Percentiles rank a stretch among this genome's conserved stretches.
Evolutionary conservation across 106 monocot genomes (phyloP).

Genomic region (Allium cepa): DNA sequence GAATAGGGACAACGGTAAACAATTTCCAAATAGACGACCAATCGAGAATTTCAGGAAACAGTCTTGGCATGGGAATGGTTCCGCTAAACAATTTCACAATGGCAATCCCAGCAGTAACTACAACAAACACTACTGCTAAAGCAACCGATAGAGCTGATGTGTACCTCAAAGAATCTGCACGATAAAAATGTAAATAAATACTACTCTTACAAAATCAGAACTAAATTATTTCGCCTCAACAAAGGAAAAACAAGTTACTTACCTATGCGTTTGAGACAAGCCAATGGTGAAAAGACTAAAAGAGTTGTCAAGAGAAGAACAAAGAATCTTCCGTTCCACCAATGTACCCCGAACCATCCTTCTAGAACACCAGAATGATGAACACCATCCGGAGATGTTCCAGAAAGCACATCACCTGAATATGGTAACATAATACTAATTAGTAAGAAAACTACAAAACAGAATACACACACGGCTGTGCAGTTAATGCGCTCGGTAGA

Average conservation of each 20-base stretch:
- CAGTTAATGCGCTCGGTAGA: no score
- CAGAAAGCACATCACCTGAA: constrained; percentile 87
- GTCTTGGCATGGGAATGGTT: constrained; percentile 37
- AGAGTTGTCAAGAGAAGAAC: constrained; percentile 61
- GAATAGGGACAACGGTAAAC: constrained; percentile 49
- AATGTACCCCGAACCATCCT: constrained; percentile 89
- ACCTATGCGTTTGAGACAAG: constrained; percentile 66
- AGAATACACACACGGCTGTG: background rate
- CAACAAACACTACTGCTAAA: constrained; percentile 51
- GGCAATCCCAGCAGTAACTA: constrained; percentile 52
- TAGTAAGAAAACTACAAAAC: background rate
- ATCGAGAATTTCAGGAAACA: constrained; percentile 35
- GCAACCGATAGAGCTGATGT: constrained; percentile 60
- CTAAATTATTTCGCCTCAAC: background rate
- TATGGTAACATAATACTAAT: background rate
- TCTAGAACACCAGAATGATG: constrained; percentile 84
- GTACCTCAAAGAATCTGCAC: constrained; percentile 52
- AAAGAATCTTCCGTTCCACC: constrained; percentile 75
- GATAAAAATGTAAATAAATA: no score
- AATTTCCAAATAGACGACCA: constrained; percentile 42
- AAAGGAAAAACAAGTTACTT: background rate
- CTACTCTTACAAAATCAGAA: background rate
- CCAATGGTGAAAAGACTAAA: constrained; percentile 42
- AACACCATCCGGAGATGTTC: constrained; percentile 60
- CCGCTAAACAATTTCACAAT: constrained; percentile 39